Percentiles rank a stretch among this genome's conserved stretches.
Evolutionary conservation across 768 basidiomycete genomes (phyloP).

Genomic region (Butyriboletus loyo): DNA sequence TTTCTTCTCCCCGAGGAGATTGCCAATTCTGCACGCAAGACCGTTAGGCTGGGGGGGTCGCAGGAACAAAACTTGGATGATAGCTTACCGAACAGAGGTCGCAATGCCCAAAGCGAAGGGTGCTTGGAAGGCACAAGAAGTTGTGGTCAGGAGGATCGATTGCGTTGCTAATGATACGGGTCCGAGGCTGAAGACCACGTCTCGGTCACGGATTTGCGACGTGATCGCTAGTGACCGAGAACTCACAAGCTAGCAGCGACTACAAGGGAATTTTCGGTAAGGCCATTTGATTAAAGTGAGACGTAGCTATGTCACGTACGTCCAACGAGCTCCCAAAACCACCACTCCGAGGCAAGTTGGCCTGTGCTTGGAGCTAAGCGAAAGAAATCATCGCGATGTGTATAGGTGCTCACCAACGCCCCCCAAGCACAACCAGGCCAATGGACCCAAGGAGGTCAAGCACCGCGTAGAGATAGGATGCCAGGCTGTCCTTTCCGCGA

Average conservation of each 20-base stretch:
- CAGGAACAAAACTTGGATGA: no score
- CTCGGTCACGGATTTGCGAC: not conserved
- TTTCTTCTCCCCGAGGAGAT: slow-evolving; percentile 5
- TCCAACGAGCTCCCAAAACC: not conserved
- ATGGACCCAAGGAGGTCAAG: not conserved
- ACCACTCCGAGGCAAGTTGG: not conserved
- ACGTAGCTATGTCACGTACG: not conserved
- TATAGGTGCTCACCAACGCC: not conserved
- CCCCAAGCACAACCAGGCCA: not conserved
- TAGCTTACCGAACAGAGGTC: not conserved
- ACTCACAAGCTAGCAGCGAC: not conserved
- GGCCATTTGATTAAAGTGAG: not conserved
- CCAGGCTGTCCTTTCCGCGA: not conserved
- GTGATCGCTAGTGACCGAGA: not conserved
- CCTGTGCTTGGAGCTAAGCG: not conserved
- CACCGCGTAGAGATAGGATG: not conserved
- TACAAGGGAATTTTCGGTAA: not conserved
- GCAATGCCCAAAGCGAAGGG: not conserved
- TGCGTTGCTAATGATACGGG: not conserved
- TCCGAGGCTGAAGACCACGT: not conserved
- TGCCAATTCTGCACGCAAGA: slow-evolving; percentile 33
- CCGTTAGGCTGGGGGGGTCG: not conserved
- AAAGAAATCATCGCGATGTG: no score
- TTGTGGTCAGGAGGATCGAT: not conserved
- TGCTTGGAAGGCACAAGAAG: not conserved